Base-by-base conservation (phyloP, 345 rosid species). In the Hibiscus tridactylites region DNA sequence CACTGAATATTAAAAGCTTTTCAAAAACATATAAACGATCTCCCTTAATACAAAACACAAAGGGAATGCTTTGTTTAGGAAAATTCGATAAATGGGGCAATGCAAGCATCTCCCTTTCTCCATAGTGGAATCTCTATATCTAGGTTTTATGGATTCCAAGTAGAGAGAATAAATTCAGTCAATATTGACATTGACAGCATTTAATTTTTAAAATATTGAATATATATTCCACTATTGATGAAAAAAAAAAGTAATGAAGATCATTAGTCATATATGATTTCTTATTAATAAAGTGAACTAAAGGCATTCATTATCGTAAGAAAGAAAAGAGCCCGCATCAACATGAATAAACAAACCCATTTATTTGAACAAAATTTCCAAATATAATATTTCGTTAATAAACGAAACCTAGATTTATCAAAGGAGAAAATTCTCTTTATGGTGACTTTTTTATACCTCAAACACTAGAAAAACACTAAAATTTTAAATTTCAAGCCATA, bases 91-190 rank as follows among this genome's bases (percentile, higher is more conserved):
- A 71, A 67, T 68, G 79, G 56, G 46, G 62, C 60, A 65, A 70
- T 64, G 61, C 68, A 71, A 52, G 63, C 78, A 82, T 64, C 58
- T 59, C 46, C 42, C 62, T 39, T 52, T 52, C 19, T 6, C 57
- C 19, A 52, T 16, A 7, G 44, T 39, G 7, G 53, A 3, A 49
- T 49, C 7, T n/a, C 16, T 52, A 6, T 69, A 56, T 26, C 60
- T 21, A 63, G 58, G 21, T 49, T n/a, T 65, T 35, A 59, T 67
- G 65, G 78, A 66, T 74, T 33, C 61, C 42, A 68, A 75, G 77
- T 35, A 68, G 56, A 71, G 57, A 71, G 81, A 75, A 78, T 73
- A 69, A 61, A 74, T 56, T 44, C 46, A 65, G 62, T 67, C 70
- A n/a, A n/a, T n/a, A 66, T 61, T 37, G 12, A 39, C 19, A 42